Evolutionary conservation across 2,329 filamentous ascomycete genomes (phyloP).

Genomic region (Sclerotinia glacialis): DNA sequence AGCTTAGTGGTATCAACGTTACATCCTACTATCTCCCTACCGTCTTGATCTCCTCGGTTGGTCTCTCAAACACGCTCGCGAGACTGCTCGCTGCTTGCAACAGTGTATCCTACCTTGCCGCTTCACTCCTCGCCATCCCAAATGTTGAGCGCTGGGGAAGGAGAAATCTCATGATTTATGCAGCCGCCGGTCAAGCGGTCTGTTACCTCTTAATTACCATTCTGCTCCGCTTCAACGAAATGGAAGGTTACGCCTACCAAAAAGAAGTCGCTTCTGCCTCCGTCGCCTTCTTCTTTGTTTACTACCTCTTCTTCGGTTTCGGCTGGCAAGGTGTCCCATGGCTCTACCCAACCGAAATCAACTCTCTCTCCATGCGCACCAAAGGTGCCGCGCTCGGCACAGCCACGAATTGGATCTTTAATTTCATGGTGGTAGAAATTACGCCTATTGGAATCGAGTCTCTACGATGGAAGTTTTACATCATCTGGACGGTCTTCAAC

Average conservation of each 20-base stretch:
- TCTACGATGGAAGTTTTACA: conserved; percentile 60
- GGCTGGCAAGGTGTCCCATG: conserved; percentile 45
- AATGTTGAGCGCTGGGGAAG: conserved; percentile 59
- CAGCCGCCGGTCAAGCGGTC: conserved; percentile 62
- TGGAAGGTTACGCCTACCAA: conserved; percentile 12
- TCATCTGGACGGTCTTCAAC: conserved; percentile 49
- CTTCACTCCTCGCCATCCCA: conserved; percentile 39
- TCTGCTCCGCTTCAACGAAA: conserved; percentile 40
- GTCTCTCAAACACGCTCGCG: conserved; percentile 47
- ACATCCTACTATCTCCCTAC: conserved; percentile 50
- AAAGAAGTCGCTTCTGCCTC: conserved; percentile 29
- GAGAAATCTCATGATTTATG: conserved; percentile 70
- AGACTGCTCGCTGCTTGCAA: conserved; percentile 55
- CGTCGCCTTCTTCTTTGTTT: conserved; percentile 46
- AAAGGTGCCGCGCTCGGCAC: conserved; percentile 55
- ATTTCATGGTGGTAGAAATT: conserved; percentile 42
- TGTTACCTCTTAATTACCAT: conserved; percentile 53
- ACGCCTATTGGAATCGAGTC: conserved; percentile 44
- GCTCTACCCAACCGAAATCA: conserved; percentile 58
- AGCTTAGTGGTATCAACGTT: conserved; percentile 46
- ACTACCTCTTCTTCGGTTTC: conserved; percentile 53
- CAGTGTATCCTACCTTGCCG: conserved; percentile 16
- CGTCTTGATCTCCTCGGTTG: conserved; percentile 50
- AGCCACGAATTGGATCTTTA: conserved; percentile 50
- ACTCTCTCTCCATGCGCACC: conserved; percentile 51